These are phyloP conservation scores for Aspergillus flavus DNA, from an alignment of 2,329 filamentous ascomycete species.

Conservation along the genomic window DNA sequence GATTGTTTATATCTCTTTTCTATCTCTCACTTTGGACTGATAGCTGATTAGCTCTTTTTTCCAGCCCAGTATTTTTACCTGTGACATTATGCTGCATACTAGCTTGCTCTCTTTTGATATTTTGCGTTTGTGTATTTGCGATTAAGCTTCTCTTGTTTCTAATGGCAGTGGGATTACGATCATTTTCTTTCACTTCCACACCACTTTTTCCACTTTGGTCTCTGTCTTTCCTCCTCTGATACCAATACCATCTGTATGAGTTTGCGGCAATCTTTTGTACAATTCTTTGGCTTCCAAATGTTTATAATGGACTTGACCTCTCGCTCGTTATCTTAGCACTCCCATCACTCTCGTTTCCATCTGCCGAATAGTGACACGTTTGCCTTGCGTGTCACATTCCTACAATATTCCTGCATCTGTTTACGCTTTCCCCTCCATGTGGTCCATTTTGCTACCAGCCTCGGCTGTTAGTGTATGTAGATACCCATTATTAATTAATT, in stretches of 20 bases:
- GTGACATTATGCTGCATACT: conserved; percentile 8
- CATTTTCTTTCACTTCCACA: conserved; percentile 8
- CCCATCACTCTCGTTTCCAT: conserved; percentile 11
- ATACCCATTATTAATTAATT: conserved; percentile 18
- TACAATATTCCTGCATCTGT: neutral
- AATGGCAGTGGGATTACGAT: conserved; percentile 13
- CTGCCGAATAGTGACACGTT: conserved; percentile 1
- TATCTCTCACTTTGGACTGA: conserved; percentile 14
- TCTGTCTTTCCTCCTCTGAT: neutral
- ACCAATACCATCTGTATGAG: conserved; percentile 9
- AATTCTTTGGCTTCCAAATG: conserved; percentile 10
- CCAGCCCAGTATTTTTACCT: neutral
- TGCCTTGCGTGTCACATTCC: neutral
- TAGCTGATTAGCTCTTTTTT: neutral
- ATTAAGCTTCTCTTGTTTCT: conserved; percentile 2
- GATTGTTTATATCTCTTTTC: conserved; percentile 13
- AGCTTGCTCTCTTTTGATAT: conserved; percentile 4
- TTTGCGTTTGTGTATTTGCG: conserved; percentile 3
- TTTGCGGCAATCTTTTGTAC: conserved; percentile 17
- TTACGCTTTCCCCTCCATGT: neutral
- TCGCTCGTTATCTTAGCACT: conserved; percentile 1
- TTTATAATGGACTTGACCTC: neutral
- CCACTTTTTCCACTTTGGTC: neutral
- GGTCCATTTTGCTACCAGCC: conserved; percentile 6
- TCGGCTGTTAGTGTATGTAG: conserved; percentile 13